Evolutionary conservation across 2,329 filamentous ascomycete species (phyloP).

Genomic region (Aspergillus phoenicis): DNA sequence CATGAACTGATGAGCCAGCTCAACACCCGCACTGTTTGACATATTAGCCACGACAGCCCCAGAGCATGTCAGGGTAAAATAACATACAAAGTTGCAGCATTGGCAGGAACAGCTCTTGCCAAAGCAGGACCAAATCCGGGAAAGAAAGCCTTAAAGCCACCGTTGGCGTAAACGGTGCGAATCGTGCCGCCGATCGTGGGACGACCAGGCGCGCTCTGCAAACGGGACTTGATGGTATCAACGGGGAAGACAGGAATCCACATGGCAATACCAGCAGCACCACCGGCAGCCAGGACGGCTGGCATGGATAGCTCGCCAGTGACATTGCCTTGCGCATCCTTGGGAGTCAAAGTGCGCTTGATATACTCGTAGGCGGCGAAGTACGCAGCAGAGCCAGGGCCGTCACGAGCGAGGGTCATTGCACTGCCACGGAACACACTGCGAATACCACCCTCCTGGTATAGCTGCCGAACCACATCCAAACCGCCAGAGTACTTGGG

Average conservation of each 20-base stretch:
- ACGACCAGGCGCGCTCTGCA: slow-evolving; percentile 88
- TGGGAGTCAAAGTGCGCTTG: slow-evolving; percentile 82
- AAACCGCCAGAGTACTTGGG: slow-evolving; percentile 84
- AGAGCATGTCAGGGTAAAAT: background rate
- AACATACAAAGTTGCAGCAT: slow-evolving; percentile 82
- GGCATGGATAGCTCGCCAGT: slow-evolving; percentile 76
- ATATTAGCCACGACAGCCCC: slow-evolving; percentile 2
- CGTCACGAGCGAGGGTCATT: slow-evolving; percentile 91
- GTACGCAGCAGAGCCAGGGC: slow-evolving; percentile 89
- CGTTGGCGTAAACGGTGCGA: slow-evolving; percentile 76
- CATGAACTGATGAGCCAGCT: slow-evolving; percentile 55
- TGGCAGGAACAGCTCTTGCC: slow-evolving; percentile 89
- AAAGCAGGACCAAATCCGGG: slow-evolving; percentile 92
- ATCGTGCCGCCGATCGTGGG: slow-evolving; percentile 80
- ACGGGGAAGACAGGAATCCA: slow-evolving; percentile 99
- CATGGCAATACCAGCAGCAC: slow-evolving; percentile 92
- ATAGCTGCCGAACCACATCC: slow-evolving; percentile 92
- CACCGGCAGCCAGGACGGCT: slow-evolving; percentile 84
- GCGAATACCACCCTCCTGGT: slow-evolving; percentile 84
- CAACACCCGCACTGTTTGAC: slow-evolving; percentile 47
- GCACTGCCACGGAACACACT: slow-evolving; percentile 89
- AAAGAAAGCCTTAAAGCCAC: slow-evolving; percentile 92
- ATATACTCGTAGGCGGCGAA: slow-evolving; percentile 97
- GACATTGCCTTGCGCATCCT: slow-evolving; percentile 73
- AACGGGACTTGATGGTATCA: slow-evolving; percentile 90